phyloP scores from a whole-genome alignment of 2,329 filamentous ascomycete species.

The Claviceps arundinis region DNA sequence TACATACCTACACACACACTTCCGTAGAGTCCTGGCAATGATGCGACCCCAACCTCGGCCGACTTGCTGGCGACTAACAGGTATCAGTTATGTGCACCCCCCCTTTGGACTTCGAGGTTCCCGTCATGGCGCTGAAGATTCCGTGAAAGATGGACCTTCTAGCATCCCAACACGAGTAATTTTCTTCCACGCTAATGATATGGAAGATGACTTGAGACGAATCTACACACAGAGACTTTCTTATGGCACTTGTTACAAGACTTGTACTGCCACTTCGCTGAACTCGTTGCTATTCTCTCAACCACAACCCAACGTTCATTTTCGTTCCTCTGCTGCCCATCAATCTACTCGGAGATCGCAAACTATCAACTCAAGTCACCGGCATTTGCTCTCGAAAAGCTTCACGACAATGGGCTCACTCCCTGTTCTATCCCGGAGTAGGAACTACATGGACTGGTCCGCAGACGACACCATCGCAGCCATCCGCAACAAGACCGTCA shows the following conservation, averaged over 20 bases:
- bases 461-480: slow-evolving; percentile 2
- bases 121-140: not conserved
- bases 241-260: too few relatives aligned
- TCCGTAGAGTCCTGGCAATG: too few relatives aligned
- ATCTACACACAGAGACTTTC: too few relatives aligned
- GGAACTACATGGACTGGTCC: not conserved
- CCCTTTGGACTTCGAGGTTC: not conserved
- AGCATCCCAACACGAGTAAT: not conserved
- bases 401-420: not conserved
- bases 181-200: not conserved
- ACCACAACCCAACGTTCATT: too few relatives aligned
- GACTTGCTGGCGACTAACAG: not conserved
- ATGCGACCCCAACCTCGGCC: not conserved
- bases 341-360: too few relatives aligned
- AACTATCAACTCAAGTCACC: not conserved
- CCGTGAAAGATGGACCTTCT: not conserved
- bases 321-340: too few relatives aligned
- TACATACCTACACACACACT: too few relatives aligned
- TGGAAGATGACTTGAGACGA: not conserved
- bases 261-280: too few relatives aligned
- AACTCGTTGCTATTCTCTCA: too few relatives aligned
- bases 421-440: not conserved
- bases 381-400: not conserved
- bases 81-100: not conserved
- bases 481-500: slow-evolving; percentile 1